Conservation (phyloP, 2,329 filamentous ascomycete genomes). For the Colletotrichum eleusines region DNA sequence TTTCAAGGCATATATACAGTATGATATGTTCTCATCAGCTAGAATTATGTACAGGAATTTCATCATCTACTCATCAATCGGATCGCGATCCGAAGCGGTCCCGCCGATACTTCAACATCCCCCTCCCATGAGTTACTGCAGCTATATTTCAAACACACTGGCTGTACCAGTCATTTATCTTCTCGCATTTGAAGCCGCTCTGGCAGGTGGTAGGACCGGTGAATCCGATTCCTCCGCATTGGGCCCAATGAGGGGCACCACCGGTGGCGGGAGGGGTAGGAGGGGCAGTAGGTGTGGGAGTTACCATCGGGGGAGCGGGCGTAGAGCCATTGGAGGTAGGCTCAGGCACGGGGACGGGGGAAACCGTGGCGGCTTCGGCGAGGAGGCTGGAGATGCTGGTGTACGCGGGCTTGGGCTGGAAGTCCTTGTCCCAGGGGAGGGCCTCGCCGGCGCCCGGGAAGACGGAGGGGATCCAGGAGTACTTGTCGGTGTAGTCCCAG, state of each 20-base stretch:
- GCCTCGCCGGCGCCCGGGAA: constrained; percentile 55
- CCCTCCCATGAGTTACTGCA: no score
- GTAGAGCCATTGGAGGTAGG: background rate
- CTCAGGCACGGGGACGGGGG: background rate
- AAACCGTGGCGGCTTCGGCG: constrained; percentile 44
- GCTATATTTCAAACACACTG: constrained; percentile 53
- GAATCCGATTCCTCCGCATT: constrained; percentile 55
- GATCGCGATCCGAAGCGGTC: constrained; percentile 17
- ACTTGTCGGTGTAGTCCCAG: constrained; percentile 54
- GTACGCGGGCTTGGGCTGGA: constrained; percentile 56
- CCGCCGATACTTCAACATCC: background rate
- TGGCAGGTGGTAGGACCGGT: constrained; percentile 53
- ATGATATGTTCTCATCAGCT: constrained; percentile 8
- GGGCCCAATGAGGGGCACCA: constrained; percentile 49
- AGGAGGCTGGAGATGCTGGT: constrained; percentile 53
- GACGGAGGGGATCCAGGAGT: constrained; percentile 55
- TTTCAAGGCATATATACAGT: background rate
- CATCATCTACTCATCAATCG: constrained; percentile 2
- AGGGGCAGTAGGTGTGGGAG: background rate
- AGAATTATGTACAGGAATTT: constrained; percentile 37
- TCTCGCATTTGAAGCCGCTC: constrained; percentile 51
- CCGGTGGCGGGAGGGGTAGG: constrained; percentile 18
- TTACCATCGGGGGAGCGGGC: background rate
- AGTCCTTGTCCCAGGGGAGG: constrained; percentile 52
- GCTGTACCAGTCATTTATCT: constrained; percentile 55